These are phyloP conservation scores for Metschnikowia vanudenii DNA, from an alignment of 805 yeast species.

Conservation along the genomic window DNA sequence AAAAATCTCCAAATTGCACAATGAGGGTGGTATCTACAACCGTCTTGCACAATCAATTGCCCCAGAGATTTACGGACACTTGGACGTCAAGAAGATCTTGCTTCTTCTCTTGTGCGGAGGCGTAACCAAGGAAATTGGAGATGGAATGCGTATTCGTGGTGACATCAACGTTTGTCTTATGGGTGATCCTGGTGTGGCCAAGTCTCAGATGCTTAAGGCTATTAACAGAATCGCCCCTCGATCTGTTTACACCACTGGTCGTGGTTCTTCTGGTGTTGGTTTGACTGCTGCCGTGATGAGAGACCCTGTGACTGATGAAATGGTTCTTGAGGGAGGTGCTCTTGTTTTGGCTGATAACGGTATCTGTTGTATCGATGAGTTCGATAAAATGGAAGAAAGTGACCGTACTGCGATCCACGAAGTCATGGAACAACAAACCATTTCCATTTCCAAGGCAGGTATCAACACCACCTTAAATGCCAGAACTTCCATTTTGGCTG, in stretches of 20 bases:
- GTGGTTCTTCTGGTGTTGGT: slow-evolving; percentile 99
- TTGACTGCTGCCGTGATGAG: slow-evolving; percentile 98
- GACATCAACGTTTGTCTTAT: slow-evolving; percentile 92
- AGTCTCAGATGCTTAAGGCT: slow-evolving; percentile 90
- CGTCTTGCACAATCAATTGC: slow-evolving; percentile 87
- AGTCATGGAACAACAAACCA: slow-evolving; percentile 99
- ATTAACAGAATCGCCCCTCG: slow-evolving; percentile 92
- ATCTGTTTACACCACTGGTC: slow-evolving; percentile 96
- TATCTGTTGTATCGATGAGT: slow-evolving; percentile 97
- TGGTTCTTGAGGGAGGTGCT: slow-evolving; percentile 98
- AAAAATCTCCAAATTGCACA: slow-evolving; percentile 54
- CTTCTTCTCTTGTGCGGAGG: slow-evolving; percentile 88
- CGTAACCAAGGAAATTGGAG: slow-evolving; percentile 90
- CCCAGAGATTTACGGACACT: slow-evolving; percentile 94
- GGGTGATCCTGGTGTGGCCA: slow-evolving; percentile 99
- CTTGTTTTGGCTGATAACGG: slow-evolving; percentile 96
- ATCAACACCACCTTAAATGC: slow-evolving; percentile 95
- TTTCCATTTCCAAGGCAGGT: slow-evolving; percentile 96
- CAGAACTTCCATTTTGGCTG: slow-evolving; percentile 91
- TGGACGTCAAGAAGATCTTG: slow-evolving; percentile 89
- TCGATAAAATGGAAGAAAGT: slow-evolving; percentile 96
- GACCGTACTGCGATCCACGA: slow-evolving; percentile 98
- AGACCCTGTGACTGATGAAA: slow-evolving; percentile 98
- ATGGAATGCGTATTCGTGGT: slow-evolving; percentile 96
- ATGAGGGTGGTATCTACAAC: slow-evolving; percentile 71